Evolutionary conservation across 306 rosid genomes (phyloP), one percentile per base, ranked within the genome.

Genomic region (Mucuna pruriens): DNA sequence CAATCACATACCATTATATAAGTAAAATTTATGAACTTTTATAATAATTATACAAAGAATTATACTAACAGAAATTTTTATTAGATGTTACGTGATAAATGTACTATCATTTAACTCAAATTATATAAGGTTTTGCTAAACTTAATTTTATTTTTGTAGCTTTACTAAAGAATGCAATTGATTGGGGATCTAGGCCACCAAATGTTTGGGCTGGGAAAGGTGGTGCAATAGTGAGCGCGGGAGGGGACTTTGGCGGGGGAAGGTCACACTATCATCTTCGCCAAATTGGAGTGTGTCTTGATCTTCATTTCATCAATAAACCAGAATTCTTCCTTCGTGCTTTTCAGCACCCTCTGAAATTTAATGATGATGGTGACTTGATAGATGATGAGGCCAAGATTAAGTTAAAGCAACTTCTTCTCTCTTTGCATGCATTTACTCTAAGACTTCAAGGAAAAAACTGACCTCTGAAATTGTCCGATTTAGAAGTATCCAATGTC

Each of bases 121-220:
- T n/a, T n/a, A n/a, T n/a, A n/a, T n/a, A n/a, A n/a, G n/a, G n/a
- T n/a, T n/a, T n/a, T n/a, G n/a, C n/a, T n/a, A n/a, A n/a, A n/a
- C n/a, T n/a, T n/a, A n/a, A n/a, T n/a, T n/a, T n/a, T n/a, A n/a
- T n/a, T n/a, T n/a, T n/a, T n/a, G 15, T 33, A 94, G 96, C 86
- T 36, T 91, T 89, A 25, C 46, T 90, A 71, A 92, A 94, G 92
- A 93, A 93, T 77, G 98, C 98, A 20, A 26, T 93, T 16, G 98
- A 93, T 29, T 93, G 94, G 98, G 97, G 86, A 64, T 93, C 98
- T 0, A 77, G 98, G 70, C 85, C 94, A 10, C 94, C 97, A 34
- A 93, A 91, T 74, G 94, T 90, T 22, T 91, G 97, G 97, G 94
- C 83, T 19, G 92, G 75, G 5, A 93, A 93, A 79, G 80, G 90